Evolutionary conservation across 2,329 filamentous ascomycete genomes (phyloP).

Genomic region (Ophiostoma fasciatum): DNA sequence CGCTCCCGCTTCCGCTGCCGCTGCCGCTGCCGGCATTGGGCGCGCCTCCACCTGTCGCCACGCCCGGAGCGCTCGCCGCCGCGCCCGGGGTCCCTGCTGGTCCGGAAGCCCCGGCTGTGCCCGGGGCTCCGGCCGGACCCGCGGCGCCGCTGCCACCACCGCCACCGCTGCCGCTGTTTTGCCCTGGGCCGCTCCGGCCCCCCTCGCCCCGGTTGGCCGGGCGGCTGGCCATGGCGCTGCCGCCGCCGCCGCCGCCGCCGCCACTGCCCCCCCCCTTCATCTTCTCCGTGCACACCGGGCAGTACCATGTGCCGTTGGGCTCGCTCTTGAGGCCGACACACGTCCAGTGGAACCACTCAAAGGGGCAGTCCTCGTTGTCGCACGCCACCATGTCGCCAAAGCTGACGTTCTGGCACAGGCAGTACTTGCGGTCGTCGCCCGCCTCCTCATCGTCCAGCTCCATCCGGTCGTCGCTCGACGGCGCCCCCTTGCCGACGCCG

Average conservation of each 20-base stretch:
- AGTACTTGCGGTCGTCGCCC: slow-evolving; percentile 68
- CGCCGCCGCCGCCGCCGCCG: neutral
- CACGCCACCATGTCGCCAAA: slow-evolving; percentile 84
- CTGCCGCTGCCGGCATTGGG: no score
- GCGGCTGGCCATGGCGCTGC: no score
- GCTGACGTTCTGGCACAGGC: slow-evolving; percentile 67
- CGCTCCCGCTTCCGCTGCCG: no score
- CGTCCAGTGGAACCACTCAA: slow-evolving; percentile 80
- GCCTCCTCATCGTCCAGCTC: slow-evolving; percentile 53
- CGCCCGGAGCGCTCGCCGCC: no score
- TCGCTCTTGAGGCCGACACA: slow-evolving; percentile 55
- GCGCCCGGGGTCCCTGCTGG: no score
- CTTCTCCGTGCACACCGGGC: slow-evolving; percentile 43
- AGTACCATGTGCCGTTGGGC: slow-evolving; percentile 54
- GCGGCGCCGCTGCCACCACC: no score
- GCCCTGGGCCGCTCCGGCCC: no score
- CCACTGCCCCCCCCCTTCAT: slow-evolving; percentile 16
- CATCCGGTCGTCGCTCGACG: slow-evolving; percentile 33
- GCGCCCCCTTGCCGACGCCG: slow-evolving; percentile 12
- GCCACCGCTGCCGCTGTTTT: no score
- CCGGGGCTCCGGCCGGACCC: no score
- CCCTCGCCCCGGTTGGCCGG: no score
- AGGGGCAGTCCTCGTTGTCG: slow-evolving; percentile 68
- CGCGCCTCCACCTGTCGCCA: no score
- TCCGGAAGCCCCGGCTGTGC: no score